These are phyloP conservation scores for Orbilia oligospora DNA, from an alignment of 2,329 filamentous ascomycete species.

Conservation along the genomic window DNA sequence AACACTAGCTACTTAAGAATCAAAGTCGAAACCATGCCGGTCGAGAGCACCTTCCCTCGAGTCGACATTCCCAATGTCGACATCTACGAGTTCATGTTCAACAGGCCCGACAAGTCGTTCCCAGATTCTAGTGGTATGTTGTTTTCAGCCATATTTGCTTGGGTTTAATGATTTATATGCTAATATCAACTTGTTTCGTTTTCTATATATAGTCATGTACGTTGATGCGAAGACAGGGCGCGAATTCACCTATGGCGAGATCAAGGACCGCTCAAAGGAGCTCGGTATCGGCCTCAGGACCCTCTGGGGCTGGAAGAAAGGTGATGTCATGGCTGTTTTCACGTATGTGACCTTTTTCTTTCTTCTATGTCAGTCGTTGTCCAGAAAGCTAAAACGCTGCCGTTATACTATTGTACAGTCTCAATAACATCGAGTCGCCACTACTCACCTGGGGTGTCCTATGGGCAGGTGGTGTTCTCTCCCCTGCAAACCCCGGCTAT, in stretches of 20 bases:
- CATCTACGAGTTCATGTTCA: conserved; percentile 84
- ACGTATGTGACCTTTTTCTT: conserved; percentile 67
- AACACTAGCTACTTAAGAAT: neutral
- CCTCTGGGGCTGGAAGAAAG: conserved; percentile 82
- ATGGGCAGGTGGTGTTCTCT: conserved; percentile 85
- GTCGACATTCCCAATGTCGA: conserved; percentile 81
- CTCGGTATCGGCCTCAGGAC: conserved; percentile 85
- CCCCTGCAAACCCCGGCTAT: conserved; percentile 91
- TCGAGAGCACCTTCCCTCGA: conserved; percentile 76
- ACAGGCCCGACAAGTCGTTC: conserved; percentile 76
- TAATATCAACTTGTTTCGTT: neutral
- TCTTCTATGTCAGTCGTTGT: neutral
- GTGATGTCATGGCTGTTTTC: conserved; percentile 86
- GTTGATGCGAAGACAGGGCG: conserved; percentile 79
- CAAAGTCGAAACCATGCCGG: conserved; percentile 74
- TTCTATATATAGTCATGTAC: conserved; percentile 76
- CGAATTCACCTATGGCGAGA: conserved; percentile 78
- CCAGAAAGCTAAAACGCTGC: neutral
- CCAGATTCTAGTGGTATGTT: conserved; percentile 79
- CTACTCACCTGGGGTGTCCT: conserved; percentile 81
- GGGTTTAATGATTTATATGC: neutral
- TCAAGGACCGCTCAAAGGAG: conserved; percentile 76
- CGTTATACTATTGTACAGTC: conserved; percentile 65
- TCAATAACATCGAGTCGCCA: conserved; percentile 88
- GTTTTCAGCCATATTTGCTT: neutral